phyloP scores from a whole-genome alignment of 163 green algal genomes.

The Volvox carteri region DNA sequence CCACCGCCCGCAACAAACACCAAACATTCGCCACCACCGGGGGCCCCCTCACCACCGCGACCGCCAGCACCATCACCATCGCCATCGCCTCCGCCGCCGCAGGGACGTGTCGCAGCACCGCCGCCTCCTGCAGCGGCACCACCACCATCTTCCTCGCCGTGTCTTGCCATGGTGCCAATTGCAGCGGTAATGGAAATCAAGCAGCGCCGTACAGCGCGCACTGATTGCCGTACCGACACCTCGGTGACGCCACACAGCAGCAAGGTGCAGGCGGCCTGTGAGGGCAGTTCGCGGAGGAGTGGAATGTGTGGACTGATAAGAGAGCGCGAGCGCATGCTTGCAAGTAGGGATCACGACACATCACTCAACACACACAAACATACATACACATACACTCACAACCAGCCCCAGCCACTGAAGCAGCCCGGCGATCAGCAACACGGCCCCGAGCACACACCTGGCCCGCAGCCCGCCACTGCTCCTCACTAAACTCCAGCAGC shows the following conservation, averaged over 20 bases:
- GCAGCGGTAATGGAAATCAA: conserved; percentile 29
- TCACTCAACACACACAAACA: neutral
- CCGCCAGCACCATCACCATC: no score
- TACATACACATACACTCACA: neutral
- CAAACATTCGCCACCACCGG: conserved; percentile 3
- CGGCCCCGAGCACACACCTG: neutral
- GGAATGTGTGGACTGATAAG: neutral
- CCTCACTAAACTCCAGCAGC: conserved; percentile 40
- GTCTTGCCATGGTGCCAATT: conserved; percentile 19
- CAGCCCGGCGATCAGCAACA: no score
- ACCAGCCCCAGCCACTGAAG: neutral
- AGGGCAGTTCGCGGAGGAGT: neutral
- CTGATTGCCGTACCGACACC: neutral
- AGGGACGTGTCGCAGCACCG: no score
- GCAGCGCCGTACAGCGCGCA: conserved; percentile 9
- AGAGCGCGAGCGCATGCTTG: neutral
- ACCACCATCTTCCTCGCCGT: neutral
- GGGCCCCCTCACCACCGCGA: neutral
- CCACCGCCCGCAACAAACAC: conserved; percentile 38
- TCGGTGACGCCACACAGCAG: conserved; percentile 11
- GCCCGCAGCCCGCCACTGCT: neutral
- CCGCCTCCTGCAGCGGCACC: neutral
- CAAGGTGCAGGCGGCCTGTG: conserved; percentile 29
- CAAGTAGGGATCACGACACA: neutral
- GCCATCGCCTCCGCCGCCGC: no score